Evolutionary conservation across 164 flowering plant genomes (phyloP), one percentile per base, ranked within the genome.

Genomic region (Litsea cubeba): DNA sequence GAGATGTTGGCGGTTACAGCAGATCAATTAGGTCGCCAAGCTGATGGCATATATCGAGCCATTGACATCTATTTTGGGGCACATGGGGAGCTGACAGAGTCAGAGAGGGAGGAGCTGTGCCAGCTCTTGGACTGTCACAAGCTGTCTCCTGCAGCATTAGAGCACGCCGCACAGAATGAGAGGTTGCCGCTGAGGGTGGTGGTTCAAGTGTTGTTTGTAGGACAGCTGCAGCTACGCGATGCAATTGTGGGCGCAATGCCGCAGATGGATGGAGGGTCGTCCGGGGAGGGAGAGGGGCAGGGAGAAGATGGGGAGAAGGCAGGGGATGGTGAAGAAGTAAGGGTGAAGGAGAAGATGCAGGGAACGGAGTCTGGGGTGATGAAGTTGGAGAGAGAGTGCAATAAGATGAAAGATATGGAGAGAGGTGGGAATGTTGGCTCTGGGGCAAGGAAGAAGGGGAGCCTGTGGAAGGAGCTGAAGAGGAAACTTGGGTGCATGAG

Each of bases 21-120:
- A 14, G 20, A 15, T 3, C 90, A 81, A 40, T 73, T 75, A 0
- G 75, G 78, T 1, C 49, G 86, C 28, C 76, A 57, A 77, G 77
- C 84, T 0, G 98, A 92, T 68, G 91, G 89, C 22, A 70, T 94
- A 20, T 94, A 94, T 79, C 79, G 85, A 14, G 94, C 94, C 2
- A 77, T 94, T 1, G 89, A 88, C 64, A 68, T 83, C 8, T 94
- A 83, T 76, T 78, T 94, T 66, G 85, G 84, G 69, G 85, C 79
- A 72, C 97, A 91, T 24, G 68, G 70, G 28, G 79, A 83, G 74
- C 63, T 92, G 71, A 89, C 87, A 12, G 94, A 89, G 24, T 51
- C 82, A 0, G 97, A 95, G 75, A 82, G 75, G 32, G 94, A 92
- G 76, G 84, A 88, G 65, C 79, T 87, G 6, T 95, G 98, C 72